Evolutionary conservation across 2,329 filamentous ascomycete genomes (phyloP).

Genomic region (Sarocladium brachiariae): DNA sequence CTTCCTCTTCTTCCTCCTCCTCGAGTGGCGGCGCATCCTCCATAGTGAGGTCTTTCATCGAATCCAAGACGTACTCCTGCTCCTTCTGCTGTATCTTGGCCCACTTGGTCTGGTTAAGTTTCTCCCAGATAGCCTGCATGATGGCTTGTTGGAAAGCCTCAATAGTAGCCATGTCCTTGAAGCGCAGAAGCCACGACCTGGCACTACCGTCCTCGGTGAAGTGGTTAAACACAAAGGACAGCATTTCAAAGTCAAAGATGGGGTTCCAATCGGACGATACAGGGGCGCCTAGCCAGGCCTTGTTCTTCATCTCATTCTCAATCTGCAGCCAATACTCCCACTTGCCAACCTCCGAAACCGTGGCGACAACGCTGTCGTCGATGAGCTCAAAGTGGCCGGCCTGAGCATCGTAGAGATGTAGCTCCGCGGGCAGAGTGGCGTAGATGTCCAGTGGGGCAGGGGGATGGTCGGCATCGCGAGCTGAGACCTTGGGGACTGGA

Average conservation of each 20-base stretch:
- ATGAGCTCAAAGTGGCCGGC: conserved; percentile 79
- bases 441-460: conserved; percentile 69
- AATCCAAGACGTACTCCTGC: conserved; percentile 87
- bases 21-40: conserved; percentile 57
- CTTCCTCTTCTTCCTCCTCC: conserved; percentile 46
- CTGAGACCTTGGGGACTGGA: conserved; percentile 14
- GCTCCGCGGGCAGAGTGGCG: conserved; percentile 68
- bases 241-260: conserved; percentile 96
- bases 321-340: conserved; percentile 98
- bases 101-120: conserved; percentile 92
- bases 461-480: conserved; percentile 27
- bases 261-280: conserved; percentile 91
- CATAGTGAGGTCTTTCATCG: conserved; percentile 91
- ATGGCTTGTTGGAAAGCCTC: conserved; percentile 89
- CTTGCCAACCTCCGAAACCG: conserved; percentile 76
- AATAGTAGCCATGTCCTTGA: conserved; percentile 73
- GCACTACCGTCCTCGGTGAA: conserved; percentile 83
- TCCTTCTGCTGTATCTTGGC: conserved; percentile 86
- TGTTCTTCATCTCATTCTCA: conserved; percentile 51
- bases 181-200: conserved; percentile 91
- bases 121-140: conserved; percentile 95
- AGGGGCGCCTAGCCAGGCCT: conserved; percentile 80
- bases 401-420: conserved; percentile 89
- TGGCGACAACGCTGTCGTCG: conserved; percentile 66
- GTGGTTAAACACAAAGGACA: conserved; percentile 99